Percentiles rank a stretch among this genome's conserved stretches.
Evolutionary conservation across 1,139 yeast species (phyloP).

Genomic region (Pichiaceae sp.): DNA sequence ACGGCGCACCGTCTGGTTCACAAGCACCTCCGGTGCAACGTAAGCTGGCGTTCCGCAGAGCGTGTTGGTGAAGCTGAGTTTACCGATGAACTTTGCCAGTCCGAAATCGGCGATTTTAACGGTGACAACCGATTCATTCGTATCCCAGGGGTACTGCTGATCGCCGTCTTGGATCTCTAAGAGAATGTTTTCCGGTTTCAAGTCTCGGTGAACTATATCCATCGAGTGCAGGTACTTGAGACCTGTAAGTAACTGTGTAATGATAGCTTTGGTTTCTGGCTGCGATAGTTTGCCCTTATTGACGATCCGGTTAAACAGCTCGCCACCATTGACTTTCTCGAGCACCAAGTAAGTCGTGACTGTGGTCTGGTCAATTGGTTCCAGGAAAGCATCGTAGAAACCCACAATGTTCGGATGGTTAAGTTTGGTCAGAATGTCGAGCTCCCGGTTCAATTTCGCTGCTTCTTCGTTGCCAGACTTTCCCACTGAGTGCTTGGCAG

Average conservation of each 20-base stretch:
- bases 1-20: slow-evolving; percentile 35
- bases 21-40: slow-evolving; percentile 72
- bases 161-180: slow-evolving; percentile 42
- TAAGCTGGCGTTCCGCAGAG: slow-evolving; percentile 81
- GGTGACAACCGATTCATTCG: slow-evolving; percentile 47
- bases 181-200: slow-evolving; percentile 70
- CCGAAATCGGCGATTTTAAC: slow-evolving; percentile 83
- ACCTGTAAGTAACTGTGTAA: slow-evolving; percentile 56
- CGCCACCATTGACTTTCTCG: slow-evolving; percentile 70
- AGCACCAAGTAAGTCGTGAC: slow-evolving; percentile 59
- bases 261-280: slow-evolving; percentile 53
- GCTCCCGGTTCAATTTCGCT: slow-evolving; percentile 50
- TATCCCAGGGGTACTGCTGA: slow-evolving; percentile 69
- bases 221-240: slow-evolving; percentile 51
- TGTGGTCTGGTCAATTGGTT: slow-evolving; percentile 48
- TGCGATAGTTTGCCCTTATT: slow-evolving; percentile 52
- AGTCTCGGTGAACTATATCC: slow-evolving; percentile 67
- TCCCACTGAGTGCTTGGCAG: slow-evolving; percentile 27
- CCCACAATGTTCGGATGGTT: slow-evolving; percentile 66
- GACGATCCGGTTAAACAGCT: slow-evolving; percentile 61
- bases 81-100: slow-evolving; percentile 72
- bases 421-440: slow-evolving; percentile 55
- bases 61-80: slow-evolving; percentile 64
- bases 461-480: slow-evolving; percentile 27
- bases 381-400: slow-evolving; percentile 58